These are phyloP conservation scores for Hyaloperonospora brassicae DNA, from an alignment of 352 stramenopile genomes.

Conservation along the genomic window DNA sequence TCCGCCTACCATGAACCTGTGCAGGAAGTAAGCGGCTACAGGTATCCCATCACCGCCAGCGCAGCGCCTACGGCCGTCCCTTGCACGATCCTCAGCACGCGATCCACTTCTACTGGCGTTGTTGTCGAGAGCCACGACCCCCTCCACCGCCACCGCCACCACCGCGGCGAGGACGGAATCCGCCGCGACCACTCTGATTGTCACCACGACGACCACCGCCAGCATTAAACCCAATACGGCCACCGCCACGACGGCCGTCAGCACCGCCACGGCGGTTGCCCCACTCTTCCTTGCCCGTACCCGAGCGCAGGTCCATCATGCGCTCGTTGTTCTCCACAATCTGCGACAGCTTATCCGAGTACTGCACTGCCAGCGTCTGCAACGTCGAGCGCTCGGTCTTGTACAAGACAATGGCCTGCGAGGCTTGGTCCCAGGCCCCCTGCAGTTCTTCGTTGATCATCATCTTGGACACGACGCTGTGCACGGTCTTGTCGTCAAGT, in stretches of 20 bases:
- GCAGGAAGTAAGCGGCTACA: slow-evolving; percentile 9
- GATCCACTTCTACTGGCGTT: slow-evolving; percentile 34
- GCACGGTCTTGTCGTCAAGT: slow-evolving; percentile 91
- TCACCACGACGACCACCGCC: slow-evolving; percentile 34
- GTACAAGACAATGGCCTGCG: slow-evolving; percentile 94
- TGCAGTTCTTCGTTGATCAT: slow-evolving; percentile 98
- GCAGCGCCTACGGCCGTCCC: slow-evolving; percentile 8
- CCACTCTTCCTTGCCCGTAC: slow-evolving; percentile 61
- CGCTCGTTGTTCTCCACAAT: slow-evolving; percentile 88
- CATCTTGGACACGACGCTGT: slow-evolving; percentile 98
- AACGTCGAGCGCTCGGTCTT: slow-evolving; percentile 91
- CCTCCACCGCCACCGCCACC: slow-evolving; percentile 29
- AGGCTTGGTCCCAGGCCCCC: slow-evolving; percentile 96
- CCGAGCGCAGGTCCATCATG: slow-evolving; percentile 79
- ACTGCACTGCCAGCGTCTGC: slow-evolving; percentile 93
- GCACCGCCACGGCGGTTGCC: slow-evolving; percentile 39
- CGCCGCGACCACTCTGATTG: slow-evolving; percentile 44
- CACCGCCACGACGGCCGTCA: slow-evolving; percentile 33
- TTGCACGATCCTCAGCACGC: slow-evolving; percentile 17
- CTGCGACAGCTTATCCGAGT: slow-evolving; percentile 89
- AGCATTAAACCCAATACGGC: slow-evolving; percentile 31
- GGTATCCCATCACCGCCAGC: slow-evolving; percentile 12
- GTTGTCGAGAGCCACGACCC: slow-evolving; percentile 29
- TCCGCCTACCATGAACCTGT: slow-evolving; percentile 18
- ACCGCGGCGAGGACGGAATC: slow-evolving; percentile 35